Percentiles rank a stretch among this genome's conserved stretches.
These are phyloP conservation scores for Acmispon strigosus DNA, from an alignment of 306 rosid species.

Conservation along the genomic window DNA sequence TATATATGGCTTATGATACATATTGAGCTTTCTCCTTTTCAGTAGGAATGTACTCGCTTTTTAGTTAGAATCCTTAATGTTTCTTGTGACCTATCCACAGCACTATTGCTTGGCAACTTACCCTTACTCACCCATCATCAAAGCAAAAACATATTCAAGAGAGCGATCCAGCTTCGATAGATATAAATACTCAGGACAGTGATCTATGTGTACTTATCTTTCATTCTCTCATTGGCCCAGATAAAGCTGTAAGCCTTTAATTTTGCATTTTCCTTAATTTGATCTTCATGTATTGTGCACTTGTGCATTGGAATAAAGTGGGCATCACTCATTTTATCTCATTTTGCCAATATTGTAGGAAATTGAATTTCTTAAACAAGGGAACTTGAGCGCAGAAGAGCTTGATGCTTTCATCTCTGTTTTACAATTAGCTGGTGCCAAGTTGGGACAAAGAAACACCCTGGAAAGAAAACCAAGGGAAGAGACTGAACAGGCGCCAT, in stretches of 20 bases:
- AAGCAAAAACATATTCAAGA: conserved; percentile 35
- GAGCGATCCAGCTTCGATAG: conserved; percentile 23
- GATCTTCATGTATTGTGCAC: conserved; percentile 6
- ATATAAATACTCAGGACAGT: conserved; percentile 31
- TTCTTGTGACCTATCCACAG: conserved; percentile 42
- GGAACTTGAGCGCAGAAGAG: conserved; percentile 63
- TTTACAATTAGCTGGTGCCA: conserved; percentile 68
- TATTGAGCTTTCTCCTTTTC: not conserved
- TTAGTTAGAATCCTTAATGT: conserved; percentile 18
- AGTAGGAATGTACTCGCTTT: not conserved
- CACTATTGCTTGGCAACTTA: conserved; percentile 79
- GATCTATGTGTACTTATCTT: conserved; percentile 60
- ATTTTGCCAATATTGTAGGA: conserved; percentile 51
- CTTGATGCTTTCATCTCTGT: conserved; percentile 69
- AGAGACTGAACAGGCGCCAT: conserved; percentile 37
- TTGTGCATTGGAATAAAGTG: not conserved
- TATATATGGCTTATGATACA: not conserved
- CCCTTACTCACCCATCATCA: conserved; percentile 47
- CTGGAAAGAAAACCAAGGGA: conserved; percentile 43
- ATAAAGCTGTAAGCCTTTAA: conserved; percentile 59
- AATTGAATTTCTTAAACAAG: conserved; percentile 74
- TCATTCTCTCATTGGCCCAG: conserved; percentile 57
- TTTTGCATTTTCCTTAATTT: conserved; percentile 9
- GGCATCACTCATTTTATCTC: not conserved
- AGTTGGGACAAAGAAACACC: conserved; percentile 38